Base-by-base conservation (phyloP, 208 protist species). In the Herpetomonas tarakana region DNA sequence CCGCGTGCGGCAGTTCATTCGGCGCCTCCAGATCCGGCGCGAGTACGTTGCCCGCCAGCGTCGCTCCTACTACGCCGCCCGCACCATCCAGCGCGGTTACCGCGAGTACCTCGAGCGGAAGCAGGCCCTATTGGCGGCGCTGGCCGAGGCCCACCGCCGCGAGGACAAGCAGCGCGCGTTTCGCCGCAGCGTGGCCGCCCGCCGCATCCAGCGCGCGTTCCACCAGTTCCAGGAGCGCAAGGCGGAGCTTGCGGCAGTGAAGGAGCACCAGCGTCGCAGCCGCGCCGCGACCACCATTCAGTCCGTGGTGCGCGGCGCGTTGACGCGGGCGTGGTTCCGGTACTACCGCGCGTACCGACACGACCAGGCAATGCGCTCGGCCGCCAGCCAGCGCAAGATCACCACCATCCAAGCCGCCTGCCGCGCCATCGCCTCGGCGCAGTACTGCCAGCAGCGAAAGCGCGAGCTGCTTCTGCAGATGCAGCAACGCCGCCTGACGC, bases 271-370 rank as follows among this genome's bases (percentile, higher is more conserved):
- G 52, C 75, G 63, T 21, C 81, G 82, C 2, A 31, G 78, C 16
- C 58, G 60, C n/a, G 84, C 87, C 11, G 79, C 86, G n/a, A 77
- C 78, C 3, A 72, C 46, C 19, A 89, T 96, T 29, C 91, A 96
- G 61, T 75, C 85, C 16, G 63, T 76, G 19, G 53, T 91, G 51
- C 91, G 91, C 35, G 91, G 91, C 46, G 74, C 86, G 30, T 57
- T 93, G 51, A 85, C 91, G 19, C 83, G 91, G 6, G 83, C 86
- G 41, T 94, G 87, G 87, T 91, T 91, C 60, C 52, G 71, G 11
- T 91, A 93, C 77, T 91, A 90, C 69, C 81, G 81, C 24, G 75
- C 65, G n/a, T 85, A 87, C 58, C 77, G 80, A 22, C 81, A 81
- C 30, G 68, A 93, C 29, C 78, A 90, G 68, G 75, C 84, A 38